A percentile compares a stretch with the other conserved stretches of the same genome.
phyloP scores from a whole-genome alignment of 108 stramenopile species.

The Fistulifera solaris region DNA sequence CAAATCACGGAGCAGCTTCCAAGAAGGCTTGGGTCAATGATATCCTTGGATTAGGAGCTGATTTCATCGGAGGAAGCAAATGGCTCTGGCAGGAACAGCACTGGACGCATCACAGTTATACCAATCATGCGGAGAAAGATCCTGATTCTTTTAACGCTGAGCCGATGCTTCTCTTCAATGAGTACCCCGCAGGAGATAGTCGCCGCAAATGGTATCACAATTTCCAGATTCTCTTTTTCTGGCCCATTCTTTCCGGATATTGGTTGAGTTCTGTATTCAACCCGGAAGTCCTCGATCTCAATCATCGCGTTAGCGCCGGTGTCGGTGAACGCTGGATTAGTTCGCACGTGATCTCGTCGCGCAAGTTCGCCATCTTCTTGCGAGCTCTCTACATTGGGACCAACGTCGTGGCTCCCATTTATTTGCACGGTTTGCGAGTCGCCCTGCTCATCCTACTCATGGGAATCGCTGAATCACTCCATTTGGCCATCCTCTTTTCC shows the following conservation, averaged over 20 bases:
- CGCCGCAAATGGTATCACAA: conserved; percentile 49
- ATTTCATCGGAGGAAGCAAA: conserved; percentile 82
- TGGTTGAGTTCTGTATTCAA: conserved; percentile 79
- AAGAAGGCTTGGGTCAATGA: conserved; percentile 75
- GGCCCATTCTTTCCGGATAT: conserved; percentile 61
- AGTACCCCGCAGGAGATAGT: conserved; percentile 64
- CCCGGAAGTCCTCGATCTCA: conserved; percentile 67
- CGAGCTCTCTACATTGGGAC: conserved; percentile 52
- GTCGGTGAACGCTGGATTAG: conserved; percentile 69
- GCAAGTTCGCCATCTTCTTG: conserved; percentile 54
- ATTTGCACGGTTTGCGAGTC: conserved; percentile 35
- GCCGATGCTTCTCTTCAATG: conserved; percentile 77
- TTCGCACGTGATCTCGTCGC: conserved; percentile 50
- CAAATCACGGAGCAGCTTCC: conserved; percentile 90
- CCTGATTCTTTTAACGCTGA: conserved; percentile 80
- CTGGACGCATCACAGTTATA: conserved; percentile 81
- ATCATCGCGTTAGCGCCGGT: conserved; percentile 48
- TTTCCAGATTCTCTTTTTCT: conserved; percentile 73
- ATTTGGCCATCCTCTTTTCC: conserved; percentile 73
- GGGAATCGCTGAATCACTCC: conserved; percentile 63
- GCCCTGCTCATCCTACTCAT: conserved; percentile 56
- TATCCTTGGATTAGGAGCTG: conserved; percentile 76
- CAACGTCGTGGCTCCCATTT: conserved; percentile 63
- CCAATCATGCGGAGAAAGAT: conserved; percentile 76
- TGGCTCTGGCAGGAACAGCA: conserved; percentile 89